A percentile compares a stretch with the other conserved stretches of the same genome.
These are phyloP conservation scores for Carex kokanica DNA, from an alignment of 176 grass and related monocot genomes.

Conservation along the genomic window DNA sequence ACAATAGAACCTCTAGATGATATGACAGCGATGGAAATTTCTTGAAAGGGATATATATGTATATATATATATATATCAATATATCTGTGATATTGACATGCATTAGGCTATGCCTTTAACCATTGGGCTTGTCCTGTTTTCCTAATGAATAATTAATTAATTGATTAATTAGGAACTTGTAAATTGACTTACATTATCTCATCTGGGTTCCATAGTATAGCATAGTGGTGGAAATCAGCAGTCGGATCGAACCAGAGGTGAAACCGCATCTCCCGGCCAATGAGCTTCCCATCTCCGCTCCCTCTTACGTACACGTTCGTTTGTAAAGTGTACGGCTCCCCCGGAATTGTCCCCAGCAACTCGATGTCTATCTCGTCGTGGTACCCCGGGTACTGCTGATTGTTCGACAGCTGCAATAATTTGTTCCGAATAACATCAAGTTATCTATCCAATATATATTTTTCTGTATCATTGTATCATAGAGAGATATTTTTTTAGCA, in stretches of 20 bases:
- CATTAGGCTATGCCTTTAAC: not conserved
- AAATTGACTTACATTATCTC: slow-evolving; percentile 55
- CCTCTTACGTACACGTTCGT: slow-evolving; percentile 88
- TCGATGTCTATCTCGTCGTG: slow-evolving; percentile 90
- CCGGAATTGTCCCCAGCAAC: slow-evolving; percentile 64
- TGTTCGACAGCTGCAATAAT: slow-evolving; percentile 56
- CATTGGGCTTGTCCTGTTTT: not conserved
- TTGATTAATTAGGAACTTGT: not conserved
- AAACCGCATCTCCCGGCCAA: slow-evolving; percentile 79
- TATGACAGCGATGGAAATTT: slow-evolving; percentile 2
- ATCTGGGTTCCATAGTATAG: slow-evolving; percentile 77
- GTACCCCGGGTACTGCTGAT: slow-evolving; percentile 51
- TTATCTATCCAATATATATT: not conserved
- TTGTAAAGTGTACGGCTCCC: slow-evolving; percentile 77
- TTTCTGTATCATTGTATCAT: not conserved
- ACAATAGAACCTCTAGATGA: not conserved
- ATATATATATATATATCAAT: not conserved
- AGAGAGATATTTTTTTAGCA: not conserved
- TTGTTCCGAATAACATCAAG: not conserved
- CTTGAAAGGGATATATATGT: not conserved
- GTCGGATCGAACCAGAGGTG: slow-evolving; percentile 84
- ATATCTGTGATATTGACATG: slow-evolving; percentile 13
- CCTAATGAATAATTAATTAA: not conserved
- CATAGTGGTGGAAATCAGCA: slow-evolving; percentile 64
- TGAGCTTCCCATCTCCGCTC: slow-evolving; percentile 56